Base-by-base conservation (phyloP, 768 basidiomycete species). In the Hericium rajendrae region DNA sequence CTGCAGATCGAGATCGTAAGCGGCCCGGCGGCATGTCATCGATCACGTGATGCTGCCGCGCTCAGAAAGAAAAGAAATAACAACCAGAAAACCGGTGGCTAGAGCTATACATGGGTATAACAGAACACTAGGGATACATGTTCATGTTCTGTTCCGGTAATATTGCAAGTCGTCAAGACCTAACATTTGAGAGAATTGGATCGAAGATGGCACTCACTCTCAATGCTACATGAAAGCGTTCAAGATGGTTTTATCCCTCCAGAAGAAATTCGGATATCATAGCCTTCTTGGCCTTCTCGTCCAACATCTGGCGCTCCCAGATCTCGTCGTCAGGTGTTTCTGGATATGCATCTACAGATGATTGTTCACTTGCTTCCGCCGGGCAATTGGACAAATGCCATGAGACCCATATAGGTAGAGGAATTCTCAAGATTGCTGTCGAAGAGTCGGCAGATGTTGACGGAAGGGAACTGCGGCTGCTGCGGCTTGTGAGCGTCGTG, bases 401-500 rank as follows among this genome's bases (percentile, higher is more conserved):
- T n/a, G 57, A 56, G 4, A 59, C 51, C 67, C 67, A 68, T 3
- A 60, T 57, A 3, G 67, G 67, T 15, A 67, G 60, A 26, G 61
- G 18, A 11, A 60, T 53, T 1, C 26, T 48, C n/a, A 60, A 26
- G 46, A 3, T 52, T 3, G 2, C 39, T n/a, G 11, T 38, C 48
- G 2, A 46, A 49, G 28, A 51, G 57, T 50, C 53, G 49, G 57
- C 40, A 43, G 16, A 41, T 6, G 55, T 62, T 28, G 63, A 56
- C 24, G 66, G 70, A 6, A 68, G 64, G 2, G 72, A 70, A 37
- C 60, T 58, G 6, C 81, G 77, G 61, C 74, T 78, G 59, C 78
- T 78, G 56, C 74, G 74, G 66, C 85, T 84, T 0, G 80, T 85
- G 18, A 85, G 68, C 6, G 75, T 79, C 2, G 83, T 81, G 56